Evolutionary conservation across 164 flowering plant genomes (phyloP).

Genomic region (Pachysandra terminalis): DNA sequence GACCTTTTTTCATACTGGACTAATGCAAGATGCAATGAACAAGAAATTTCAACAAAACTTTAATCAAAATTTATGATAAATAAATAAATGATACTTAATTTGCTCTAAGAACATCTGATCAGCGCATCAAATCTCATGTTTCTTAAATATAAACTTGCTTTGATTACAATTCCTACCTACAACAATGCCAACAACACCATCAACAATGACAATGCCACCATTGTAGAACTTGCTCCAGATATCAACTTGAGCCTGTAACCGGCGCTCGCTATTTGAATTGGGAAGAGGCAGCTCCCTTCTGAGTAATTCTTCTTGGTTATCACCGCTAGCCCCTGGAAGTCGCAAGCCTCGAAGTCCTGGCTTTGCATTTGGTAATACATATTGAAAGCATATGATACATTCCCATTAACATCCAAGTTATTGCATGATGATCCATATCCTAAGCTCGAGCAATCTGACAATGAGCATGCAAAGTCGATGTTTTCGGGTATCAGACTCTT

Average conservation of each 20-base stretch:
- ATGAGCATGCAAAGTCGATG: slow-evolving; percentile 61
- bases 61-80: too few species aligned
- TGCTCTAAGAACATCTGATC: too few species aligned
- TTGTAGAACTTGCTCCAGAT: not conserved
- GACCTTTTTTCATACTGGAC: too few species aligned
- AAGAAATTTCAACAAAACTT: too few species aligned
- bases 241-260: slow-evolving; percentile 16
- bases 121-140: too few species aligned
- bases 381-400: slow-evolving; percentile 82
- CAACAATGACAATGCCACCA: not conserved
- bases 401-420: slow-evolving; percentile 39
- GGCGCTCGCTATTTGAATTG: slow-evolving; percentile 47
- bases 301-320: slow-evolving; percentile 46
- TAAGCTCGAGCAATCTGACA: slow-evolving; percentile 66
- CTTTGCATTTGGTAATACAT: slow-evolving; percentile 68
- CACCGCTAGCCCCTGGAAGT: slow-evolving; percentile 64
- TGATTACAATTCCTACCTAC: not conserved
- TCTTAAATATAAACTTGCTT: too few species aligned
- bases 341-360: slow-evolving; percentile 60
- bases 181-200: not conserved
- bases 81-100: too few species aligned
- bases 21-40: too few species aligned
- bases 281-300: slow-evolving; percentile 50
- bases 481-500: slow-evolving; percentile 22
- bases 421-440: slow-evolving; percentile 65